These are phyloP conservation scores for Calocybe gambosa DNA, from an alignment of 1,284 basidiomycete species.

Conservation along the genomic window DNA sequence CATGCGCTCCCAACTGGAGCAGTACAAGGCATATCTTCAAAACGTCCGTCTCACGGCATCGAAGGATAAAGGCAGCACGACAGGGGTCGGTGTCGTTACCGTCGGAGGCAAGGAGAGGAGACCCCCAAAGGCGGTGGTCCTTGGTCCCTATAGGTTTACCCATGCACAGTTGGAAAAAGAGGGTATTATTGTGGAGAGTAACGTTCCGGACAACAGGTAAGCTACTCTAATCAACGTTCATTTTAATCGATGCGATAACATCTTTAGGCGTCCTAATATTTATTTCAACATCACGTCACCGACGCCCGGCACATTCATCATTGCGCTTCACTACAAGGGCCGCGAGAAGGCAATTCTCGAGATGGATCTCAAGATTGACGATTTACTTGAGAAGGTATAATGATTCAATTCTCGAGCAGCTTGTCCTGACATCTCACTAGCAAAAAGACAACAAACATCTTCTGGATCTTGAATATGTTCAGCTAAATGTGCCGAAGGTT, in stretches of 20 bases:
- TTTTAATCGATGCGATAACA: not conserved
- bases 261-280: conserved; percentile 85
- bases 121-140: conserved; percentile 73
- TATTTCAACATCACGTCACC: conserved; percentile 99
- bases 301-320: conserved; percentile 97
- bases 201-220: conserved; percentile 94
- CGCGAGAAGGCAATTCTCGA: conserved; percentile 99
- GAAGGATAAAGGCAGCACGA: conserved; percentile 79
- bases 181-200: conserved; percentile 98
- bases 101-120: conserved; percentile 99
- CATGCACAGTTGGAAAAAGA: conserved; percentile 99
- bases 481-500: conserved; percentile 94
- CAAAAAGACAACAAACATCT: conserved; percentile 98
- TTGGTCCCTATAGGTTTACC: conserved; percentile 95
- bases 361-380: conserved; percentile 99
- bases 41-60: conserved; percentile 89
- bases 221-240: not conserved
- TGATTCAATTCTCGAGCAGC: not conserved
- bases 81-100: conserved; percentile 90
- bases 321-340: conserved; percentile 97
- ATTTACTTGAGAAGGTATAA: conserved; percentile 88
- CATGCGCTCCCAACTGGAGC: conserved; percentile 91
- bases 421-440: conserved; percentile 35
- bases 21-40: conserved; percentile 99
- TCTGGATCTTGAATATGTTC: conserved; percentile 95